Evolutionary conservation across 176 grass and related monocot species (phyloP).

Genomic region (Cocos nucifera): DNA sequence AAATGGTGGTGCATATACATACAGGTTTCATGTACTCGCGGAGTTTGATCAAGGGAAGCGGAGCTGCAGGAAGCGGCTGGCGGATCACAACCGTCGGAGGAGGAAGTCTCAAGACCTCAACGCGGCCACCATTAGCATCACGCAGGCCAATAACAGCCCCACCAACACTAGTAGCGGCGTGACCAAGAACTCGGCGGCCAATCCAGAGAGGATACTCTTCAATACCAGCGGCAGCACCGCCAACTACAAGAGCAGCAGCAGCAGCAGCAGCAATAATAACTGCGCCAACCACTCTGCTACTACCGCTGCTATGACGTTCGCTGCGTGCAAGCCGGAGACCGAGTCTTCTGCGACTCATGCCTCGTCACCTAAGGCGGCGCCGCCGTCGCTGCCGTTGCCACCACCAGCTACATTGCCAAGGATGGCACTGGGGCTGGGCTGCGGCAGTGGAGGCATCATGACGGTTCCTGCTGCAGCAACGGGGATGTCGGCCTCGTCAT

Average conservation of each 20-base stretch:
- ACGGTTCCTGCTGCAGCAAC: not conserved
- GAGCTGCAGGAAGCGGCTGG: constrained; percentile 5
- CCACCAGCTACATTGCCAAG: not conserved
- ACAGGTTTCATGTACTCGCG: not conserved
- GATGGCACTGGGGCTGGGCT: not conserved
- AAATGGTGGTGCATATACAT: not conserved
- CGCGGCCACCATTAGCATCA: not conserved
- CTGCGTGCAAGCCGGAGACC: not conserved
- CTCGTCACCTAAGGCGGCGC: too few species aligned
- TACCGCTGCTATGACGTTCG: too few species aligned
- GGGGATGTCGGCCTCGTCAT: not conserved
- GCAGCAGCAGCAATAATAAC: too few species aligned
- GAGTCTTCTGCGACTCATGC: not conserved
- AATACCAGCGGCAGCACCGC: not conserved
- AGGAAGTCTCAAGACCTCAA: constrained; percentile 2
- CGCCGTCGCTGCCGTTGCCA: too few species aligned
- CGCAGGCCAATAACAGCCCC: not conserved
- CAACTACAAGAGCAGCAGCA: too few species aligned
- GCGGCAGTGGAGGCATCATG: not conserved
- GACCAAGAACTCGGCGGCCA: not conserved
- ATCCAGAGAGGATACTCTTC: not conserved
- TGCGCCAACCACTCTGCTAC: too few species aligned
- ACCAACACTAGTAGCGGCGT: not conserved
- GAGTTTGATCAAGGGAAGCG: constrained; percentile 5
- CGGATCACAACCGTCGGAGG: constrained; percentile 4